Percentiles rank a stretch among this genome's conserved stretches.
Conservation (phyloP, 495 filamentous ascomycete species). For the Hypomontagnella monticulosa region DNA sequence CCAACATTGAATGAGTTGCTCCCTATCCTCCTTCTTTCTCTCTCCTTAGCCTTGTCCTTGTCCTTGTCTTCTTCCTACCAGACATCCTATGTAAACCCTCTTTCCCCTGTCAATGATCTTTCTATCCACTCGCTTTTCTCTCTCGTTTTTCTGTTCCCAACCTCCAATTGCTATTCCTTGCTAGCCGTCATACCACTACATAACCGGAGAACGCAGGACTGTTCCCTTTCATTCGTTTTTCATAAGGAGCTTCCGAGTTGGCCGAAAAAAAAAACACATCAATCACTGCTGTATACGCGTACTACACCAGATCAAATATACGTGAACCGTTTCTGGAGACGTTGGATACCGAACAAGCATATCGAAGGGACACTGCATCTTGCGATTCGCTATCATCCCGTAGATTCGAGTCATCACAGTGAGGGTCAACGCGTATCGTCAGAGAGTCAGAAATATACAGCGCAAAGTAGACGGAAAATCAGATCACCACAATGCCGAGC, state of each 20-base stretch:
- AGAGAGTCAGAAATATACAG: background rate
- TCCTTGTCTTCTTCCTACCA: background rate
- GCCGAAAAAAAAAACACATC: slow-evolving; percentile 17
- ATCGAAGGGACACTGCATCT: too few species aligned
- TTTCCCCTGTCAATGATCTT: slow-evolving; percentile 47
- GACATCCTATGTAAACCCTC: slow-evolving; percentile 25
- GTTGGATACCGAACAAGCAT: background rate
- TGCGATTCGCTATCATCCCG: too few species aligned
- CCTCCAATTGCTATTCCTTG: slow-evolving; percentile 28
- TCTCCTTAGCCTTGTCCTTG: background rate
- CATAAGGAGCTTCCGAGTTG: slow-evolving; percentile 7
- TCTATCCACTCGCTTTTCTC: slow-evolving; percentile 27
- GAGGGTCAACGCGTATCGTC: too few species aligned
- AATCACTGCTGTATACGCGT: slow-evolving; percentile 17
- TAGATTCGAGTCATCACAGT: too few species aligned
- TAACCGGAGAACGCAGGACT: slow-evolving; percentile 39
- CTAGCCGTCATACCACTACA: slow-evolving; percentile 29
- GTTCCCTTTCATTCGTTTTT: slow-evolving; percentile 41
- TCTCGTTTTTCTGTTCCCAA: slow-evolving; percentile 25
- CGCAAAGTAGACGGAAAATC: background rate
- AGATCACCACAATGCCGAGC: slow-evolving; percentile 39
- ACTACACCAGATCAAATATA: slow-evolving; percentile 6
- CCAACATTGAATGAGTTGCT: background rate
- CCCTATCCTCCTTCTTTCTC: slow-evolving; percentile 11
- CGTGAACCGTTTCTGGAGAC: slow-evolving; percentile 13